Evolutionary conservation across 169 alveolate genomes (phyloP).

Genomic region (Sarcocystis neurona): DNA sequence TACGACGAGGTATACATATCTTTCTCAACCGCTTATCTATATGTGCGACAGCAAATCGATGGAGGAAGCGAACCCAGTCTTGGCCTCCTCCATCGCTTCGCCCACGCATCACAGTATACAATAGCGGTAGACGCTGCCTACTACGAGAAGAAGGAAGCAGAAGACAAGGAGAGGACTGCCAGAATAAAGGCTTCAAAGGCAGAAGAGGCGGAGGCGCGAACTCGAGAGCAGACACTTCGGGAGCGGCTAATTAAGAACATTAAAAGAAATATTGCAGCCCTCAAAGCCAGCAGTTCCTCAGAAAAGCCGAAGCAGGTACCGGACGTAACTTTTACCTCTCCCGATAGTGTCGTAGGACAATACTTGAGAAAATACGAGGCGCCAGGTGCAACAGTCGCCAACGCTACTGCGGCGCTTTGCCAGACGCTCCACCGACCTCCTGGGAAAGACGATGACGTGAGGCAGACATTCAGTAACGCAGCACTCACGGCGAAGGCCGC

Average conservation of each 20-base stretch:
- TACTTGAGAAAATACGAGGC: neutral
- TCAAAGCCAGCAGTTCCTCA: conserved; percentile 39
- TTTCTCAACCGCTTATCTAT: conserved; percentile 40
- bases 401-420: neutral
- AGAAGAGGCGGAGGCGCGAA: conserved; percentile 41
- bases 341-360: neutral
- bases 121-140: conserved; percentile 35
- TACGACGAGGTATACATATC: conserved; percentile 55
- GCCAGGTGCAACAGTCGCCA: neutral
- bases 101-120: conserved; percentile 57
- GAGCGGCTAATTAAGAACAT: conserved; percentile 25
- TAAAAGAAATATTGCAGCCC: conserved; percentile 25
- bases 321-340: neutral
- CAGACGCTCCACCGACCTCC: conserved; percentile 26
- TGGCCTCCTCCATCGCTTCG: conserved; percentile 44
- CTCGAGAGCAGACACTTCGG: conserved; percentile 18
- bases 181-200: neutral
- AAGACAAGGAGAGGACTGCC: too few species aligned
- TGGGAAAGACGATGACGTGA: conserved; percentile 44
- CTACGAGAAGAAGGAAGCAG: conserved; percentile 33
- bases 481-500: conserved; percentile 46
- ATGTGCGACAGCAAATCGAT: conserved; percentile 18
- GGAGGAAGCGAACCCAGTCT: conserved; percentile 40
- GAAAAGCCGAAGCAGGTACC: neutral
- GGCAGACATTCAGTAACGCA: conserved; percentile 38